Percentiles rank a stretch among this genome's conserved stretches.
phyloP scores from a whole-genome alignment of 192 early-diverging fungal species.

The Coemansia sp. region DNA sequence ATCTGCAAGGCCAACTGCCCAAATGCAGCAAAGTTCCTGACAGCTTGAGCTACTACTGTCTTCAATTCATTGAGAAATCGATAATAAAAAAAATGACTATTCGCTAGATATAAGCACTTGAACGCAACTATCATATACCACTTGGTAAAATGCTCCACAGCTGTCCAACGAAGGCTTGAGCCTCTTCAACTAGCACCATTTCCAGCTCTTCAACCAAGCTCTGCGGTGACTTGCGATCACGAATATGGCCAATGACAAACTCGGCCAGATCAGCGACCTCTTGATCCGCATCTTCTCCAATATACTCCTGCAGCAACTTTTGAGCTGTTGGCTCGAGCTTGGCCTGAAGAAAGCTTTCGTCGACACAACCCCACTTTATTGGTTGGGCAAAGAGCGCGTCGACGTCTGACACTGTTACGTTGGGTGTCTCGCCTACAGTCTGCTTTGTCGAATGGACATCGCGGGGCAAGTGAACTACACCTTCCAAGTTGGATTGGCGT shows the following conservation, averaged over 20 bases:
- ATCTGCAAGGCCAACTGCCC: slow-evolving; percentile 33
- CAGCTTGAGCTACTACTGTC: neutral
- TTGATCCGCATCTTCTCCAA: slow-evolving; percentile 65
- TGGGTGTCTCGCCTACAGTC: neutral
- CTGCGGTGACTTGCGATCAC: slow-evolving; percentile 63
- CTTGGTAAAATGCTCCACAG: slow-evolving; percentile 67
- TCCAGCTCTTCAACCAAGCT: slow-evolving; percentile 78
- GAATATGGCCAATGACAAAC: slow-evolving; percentile 77
- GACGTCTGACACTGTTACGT: neutral
- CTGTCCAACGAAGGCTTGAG: slow-evolving; percentile 81
- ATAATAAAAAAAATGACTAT: neutral
- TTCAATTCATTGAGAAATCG: neutral
- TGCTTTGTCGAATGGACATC: neutral
- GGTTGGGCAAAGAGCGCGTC: slow-evolving; percentile 33
- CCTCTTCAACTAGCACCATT: slow-evolving; percentile 84
- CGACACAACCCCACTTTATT: slow-evolving; percentile 32
- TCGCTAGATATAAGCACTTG: too few species aligned
- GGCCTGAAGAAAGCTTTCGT: slow-evolving; percentile 58
- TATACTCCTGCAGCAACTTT: slow-evolving; percentile 77
- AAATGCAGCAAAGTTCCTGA: slow-evolving; percentile 24
- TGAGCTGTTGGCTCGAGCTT: slow-evolving; percentile 75
- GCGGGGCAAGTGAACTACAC: neutral
- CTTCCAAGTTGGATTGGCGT: neutral
- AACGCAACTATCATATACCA: neutral
- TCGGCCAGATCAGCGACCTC: slow-evolving; percentile 66